Evolutionary conservation across 306 rosid genomes (phyloP).

Genomic region (Quercus ilex): DNA sequence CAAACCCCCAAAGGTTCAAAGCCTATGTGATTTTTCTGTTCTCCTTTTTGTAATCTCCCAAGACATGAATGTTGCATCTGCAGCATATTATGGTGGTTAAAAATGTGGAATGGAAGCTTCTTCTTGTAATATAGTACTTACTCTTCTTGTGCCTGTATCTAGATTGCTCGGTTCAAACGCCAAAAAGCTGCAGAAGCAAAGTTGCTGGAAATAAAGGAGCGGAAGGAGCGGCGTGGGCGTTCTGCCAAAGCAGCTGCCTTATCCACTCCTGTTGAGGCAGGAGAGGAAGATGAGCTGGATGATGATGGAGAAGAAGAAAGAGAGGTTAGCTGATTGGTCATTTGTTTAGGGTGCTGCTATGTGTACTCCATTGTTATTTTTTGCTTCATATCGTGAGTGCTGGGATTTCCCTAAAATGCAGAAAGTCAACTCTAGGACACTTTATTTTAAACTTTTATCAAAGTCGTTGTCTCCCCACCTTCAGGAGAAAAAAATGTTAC

Average conservation of each 20-base stretch:
- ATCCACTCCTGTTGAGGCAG: conserved; percentile 89
- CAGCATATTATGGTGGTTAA: not conserved
- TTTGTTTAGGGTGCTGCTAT: conserved; percentile 4
- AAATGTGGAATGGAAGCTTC: conserved; percentile 1
- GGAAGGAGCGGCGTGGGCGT: conserved; percentile 89
- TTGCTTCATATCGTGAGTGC: not conserved
- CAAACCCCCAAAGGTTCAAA: not conserved
- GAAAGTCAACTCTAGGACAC: not conserved
- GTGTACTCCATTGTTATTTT: conserved; percentile 11
- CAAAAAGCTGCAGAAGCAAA: conserved; percentile 87
- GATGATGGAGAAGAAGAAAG: conserved; percentile 98
- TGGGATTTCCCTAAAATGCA: not conserved
- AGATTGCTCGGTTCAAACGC: conserved; percentile 88
- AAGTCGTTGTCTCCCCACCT: not conserved
- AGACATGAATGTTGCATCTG: conserved; percentile 11
- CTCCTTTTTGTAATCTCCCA: not conserved
- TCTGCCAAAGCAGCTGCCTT: conserved; percentile 86
- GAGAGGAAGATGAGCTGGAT: conserved; percentile 84
- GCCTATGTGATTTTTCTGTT: conserved; percentile 3
- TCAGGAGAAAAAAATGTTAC: not conserved
- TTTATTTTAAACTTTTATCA: not conserved
- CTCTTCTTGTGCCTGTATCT: conserved; percentile 17
- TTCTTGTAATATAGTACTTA: conserved; percentile 13
- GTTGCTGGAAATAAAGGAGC: conserved; percentile 88
- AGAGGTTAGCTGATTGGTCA: conserved; percentile 58